Base-by-base conservation (phyloP, 495 filamentous ascomycete genomes). In the Cladorrhinum samala region DNA sequence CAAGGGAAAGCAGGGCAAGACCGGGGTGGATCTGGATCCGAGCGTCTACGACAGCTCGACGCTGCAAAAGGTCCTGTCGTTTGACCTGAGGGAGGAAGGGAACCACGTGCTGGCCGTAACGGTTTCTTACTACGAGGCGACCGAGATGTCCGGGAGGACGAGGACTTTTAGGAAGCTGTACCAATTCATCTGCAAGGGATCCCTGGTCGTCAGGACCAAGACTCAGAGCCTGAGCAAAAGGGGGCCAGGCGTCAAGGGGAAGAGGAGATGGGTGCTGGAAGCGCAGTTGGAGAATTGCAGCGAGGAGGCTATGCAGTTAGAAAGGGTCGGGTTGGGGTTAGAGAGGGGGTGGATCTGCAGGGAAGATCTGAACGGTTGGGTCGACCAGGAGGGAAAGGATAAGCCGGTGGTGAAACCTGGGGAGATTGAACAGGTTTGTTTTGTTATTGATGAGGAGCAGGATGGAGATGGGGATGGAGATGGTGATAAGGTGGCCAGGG, bases 101-200 rank as follows among this genome's bases (percentile, higher is more conserved):
- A 88, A 84, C 57, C 92, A 98, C 67, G 85, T 95, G 13, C 75
- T 98, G 4, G 89, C 87, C n/a, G 93, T 97, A 36, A 97, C 89
- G 48, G 85, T 98, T 30, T 90, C 85, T 46, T 98, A 98, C 68
- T 89, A 84, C 27, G 80, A 86, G 52, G 76, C 77, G 1, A 80
- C 79, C 37, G 79, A 81, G 24, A 81, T 80, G 20, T 80, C 79
- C 49, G 87, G 85, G 27, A 78, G 89, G 37, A 83, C 86, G 20
- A 75, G 94, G 54, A 95, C 88, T 11, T 98, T 97, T 66, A 75
- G 92, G 56, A 98, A 98, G 68, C 70, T 98, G 54, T 98, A 98
- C 67, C 94, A 97, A 68, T 98, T 98, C 63, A 84, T 91, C 19
- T 92, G 91, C 44, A 89, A 92, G 69, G 83, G 85, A 50, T 88